Conservation (phyloP, 129 eudicot genomes). For the Centrapalus pauciflorus region DNA sequence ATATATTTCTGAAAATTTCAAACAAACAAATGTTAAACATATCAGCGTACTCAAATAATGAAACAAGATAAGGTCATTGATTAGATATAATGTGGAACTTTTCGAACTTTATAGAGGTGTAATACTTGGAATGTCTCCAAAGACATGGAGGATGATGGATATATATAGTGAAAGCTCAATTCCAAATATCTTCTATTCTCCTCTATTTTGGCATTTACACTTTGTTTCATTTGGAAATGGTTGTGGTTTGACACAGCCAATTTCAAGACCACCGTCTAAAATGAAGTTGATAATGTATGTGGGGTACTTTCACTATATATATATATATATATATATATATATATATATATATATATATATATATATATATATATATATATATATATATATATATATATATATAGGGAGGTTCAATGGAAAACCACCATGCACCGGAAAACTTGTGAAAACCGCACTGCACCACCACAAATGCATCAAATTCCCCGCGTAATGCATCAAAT, state of each 20-base stretch:
- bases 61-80: slow-evolving; percentile 29
- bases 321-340: no score
- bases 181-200: slow-evolving; percentile 18
- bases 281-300: slow-evolving; percentile 19
- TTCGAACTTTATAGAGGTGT: slow-evolving; percentile 14
- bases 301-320: neutral
- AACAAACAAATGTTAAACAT: slow-evolving; percentile 12
- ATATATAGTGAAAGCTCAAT: slow-evolving; percentile 20
- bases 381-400: no score
- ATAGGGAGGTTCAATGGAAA: no score
- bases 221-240: neutral
- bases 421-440: no score
- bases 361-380: no score
- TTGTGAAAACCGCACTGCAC: no score
- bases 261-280: slow-evolving; percentile 5
- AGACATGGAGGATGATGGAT: no score
- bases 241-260: slow-evolving; percentile 15
- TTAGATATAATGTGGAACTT: slow-evolving; percentile 16
- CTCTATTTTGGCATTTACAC: slow-evolving; percentile 20
- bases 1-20: slow-evolving; percentile 16
- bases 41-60: slow-evolving; percentile 9
- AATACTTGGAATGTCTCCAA: slow-evolving; percentile 22
- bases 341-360: no score
- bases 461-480: no score
- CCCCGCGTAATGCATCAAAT: no score